A percentile compares a stretch with the other conserved stretches of the same genome.
phyloP scores from a whole-genome alignment of 2,329 filamentous ascomycete species.

The Sporothrix variecibatus region DNA sequence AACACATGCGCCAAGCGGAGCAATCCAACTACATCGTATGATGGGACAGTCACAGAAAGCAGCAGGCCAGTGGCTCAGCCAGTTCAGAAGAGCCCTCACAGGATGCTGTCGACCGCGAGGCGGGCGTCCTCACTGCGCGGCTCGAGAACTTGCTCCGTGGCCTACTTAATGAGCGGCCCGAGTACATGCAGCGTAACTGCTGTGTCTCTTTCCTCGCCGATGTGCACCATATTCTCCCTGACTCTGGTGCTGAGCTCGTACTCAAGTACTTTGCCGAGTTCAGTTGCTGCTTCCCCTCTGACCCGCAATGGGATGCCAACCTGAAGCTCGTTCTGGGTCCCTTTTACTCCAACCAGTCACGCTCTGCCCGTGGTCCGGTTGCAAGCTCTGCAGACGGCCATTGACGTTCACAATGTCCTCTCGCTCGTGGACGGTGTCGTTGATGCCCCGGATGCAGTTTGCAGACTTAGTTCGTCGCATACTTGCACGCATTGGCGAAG shows the following conservation, averaged over 20 bases:
- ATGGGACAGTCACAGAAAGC: background rate
- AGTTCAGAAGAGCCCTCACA: constrained; percentile 39
- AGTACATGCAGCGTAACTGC: constrained; percentile 65
- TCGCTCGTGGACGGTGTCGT: constrained; percentile 51
- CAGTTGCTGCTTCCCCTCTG: constrained; percentile 70
- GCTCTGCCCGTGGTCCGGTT: constrained; percentile 65
- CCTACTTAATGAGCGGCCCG: constrained; percentile 41
- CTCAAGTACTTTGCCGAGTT: constrained; percentile 69
- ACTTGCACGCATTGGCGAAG: constrained; percentile 61
- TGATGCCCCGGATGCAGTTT: constrained; percentile 61
- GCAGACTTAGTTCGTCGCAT: constrained; percentile 62
- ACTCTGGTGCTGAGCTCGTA: constrained; percentile 64
- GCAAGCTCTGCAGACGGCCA: constrained; percentile 61
- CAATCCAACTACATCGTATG: constrained; percentile 4
- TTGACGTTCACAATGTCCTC: constrained; percentile 60
- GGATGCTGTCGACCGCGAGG: constrained; percentile 45
- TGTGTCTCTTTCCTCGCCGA: constrained; percentile 68
- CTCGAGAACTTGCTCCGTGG: constrained; percentile 53
- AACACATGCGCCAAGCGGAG: constrained; percentile 52
- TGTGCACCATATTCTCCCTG: constrained; percentile 63
- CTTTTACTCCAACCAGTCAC: constrained; percentile 63
- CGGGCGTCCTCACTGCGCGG: constrained; percentile 49
- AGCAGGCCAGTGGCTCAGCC: background rate
- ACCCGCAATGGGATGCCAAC: constrained; percentile 67
- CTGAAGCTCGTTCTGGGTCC: constrained; percentile 60